Conservation (phyloP, 805 yeast species). For the Hanseniaspora lachancei region DNA sequence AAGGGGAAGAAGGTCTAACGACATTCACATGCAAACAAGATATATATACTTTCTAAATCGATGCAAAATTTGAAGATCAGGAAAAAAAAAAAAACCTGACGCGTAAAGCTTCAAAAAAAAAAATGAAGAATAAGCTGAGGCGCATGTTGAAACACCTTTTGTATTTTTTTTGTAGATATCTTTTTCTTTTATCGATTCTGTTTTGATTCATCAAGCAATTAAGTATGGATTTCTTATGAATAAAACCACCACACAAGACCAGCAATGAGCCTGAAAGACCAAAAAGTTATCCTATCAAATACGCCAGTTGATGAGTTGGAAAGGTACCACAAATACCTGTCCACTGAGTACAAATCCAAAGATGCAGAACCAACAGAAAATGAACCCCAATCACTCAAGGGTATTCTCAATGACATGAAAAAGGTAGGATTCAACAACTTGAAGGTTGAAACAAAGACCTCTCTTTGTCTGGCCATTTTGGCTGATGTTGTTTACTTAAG, state of each 20-base stretch:
- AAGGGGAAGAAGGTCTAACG: not conserved
- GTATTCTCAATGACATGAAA: not conserved
- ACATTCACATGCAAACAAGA: not conserved
- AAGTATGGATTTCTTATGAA: too few species aligned
- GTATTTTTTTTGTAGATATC: not conserved
- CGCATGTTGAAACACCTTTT: too few species aligned
- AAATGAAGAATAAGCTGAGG: too few species aligned
- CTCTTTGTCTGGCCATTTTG: not conserved
- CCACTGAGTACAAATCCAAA: not conserved
- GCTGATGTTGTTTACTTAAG: slow-evolving; percentile 3
- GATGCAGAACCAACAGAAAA: not conserved
- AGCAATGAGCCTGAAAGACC: not conserved
- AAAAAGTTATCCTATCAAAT: not conserved
- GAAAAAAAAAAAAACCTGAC: not conserved
- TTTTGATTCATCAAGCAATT: too few species aligned
- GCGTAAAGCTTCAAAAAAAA: not conserved
- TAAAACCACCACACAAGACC: not conserved
- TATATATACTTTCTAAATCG: not conserved
- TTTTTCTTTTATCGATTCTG: not conserved
- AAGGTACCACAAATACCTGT: not conserved
- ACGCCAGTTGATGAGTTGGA: not conserved
- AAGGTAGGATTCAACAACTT: slow-evolving; percentile 1
- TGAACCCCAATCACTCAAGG: not conserved
- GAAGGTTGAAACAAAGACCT: not conserved
- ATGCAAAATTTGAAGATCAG: not conserved